Conservation (phyloP, 139 green algal genomes). For the Parachlorella kessleri region DNA sequence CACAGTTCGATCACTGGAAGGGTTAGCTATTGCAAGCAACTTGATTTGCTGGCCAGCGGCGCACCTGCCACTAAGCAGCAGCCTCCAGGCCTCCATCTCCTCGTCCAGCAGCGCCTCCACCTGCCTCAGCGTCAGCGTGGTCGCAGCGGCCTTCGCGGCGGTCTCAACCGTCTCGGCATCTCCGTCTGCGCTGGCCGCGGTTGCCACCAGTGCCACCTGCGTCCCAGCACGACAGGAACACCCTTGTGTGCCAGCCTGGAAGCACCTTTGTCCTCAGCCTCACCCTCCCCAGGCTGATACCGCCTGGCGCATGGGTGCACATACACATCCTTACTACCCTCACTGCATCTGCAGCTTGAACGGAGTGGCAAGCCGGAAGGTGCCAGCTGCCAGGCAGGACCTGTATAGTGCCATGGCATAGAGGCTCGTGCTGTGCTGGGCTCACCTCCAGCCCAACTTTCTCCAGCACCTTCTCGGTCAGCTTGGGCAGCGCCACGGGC, state of each 20-base stretch:
- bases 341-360: background rate
- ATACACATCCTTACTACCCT: background rate
- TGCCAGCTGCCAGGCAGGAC: background rate
- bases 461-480: background rate
- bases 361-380: background rate
- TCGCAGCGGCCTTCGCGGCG: no score
- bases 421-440: background rate
- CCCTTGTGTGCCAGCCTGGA: no score
- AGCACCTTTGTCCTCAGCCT: no score
- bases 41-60: no score
- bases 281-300: no score
- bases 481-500: slow-evolving; percentile 5
- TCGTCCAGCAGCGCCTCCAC: slow-evolving; percentile 3
- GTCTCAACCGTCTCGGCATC: background rate
- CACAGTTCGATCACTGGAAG: no score
- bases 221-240: no score
- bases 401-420: background rate
- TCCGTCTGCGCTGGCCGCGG: no score
- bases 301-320: no score
- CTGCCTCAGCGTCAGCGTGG: no score
- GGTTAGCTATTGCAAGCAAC: no score
- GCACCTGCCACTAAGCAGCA: slow-evolving; percentile 24
- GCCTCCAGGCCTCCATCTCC: slow-evolving; percentile 17
- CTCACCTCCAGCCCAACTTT: background rate
- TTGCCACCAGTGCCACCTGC: no score